Evolutionary conservation across 2,329 filamentous ascomycete species (phyloP).

Genomic region (Sarocladiaceae sp.): DNA sequence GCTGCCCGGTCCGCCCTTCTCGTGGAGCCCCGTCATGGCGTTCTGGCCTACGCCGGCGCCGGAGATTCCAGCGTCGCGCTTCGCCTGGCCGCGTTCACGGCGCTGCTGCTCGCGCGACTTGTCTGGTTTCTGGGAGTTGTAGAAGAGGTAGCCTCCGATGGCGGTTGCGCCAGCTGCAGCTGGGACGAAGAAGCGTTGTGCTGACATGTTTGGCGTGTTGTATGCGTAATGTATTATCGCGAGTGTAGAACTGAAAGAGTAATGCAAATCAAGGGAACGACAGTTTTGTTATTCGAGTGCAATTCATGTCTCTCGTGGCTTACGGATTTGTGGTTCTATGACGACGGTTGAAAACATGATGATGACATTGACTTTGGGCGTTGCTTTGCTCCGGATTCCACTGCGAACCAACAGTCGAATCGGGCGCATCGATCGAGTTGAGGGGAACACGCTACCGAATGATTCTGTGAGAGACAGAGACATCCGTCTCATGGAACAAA

Average conservation of each 20-base stretch:
- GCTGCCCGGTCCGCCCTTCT: constrained; percentile 17
- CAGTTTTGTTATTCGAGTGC: not conserved
- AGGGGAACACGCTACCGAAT: no score
- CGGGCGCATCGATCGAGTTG: no score
- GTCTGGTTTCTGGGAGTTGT: constrained; percentile 15
- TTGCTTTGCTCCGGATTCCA: not conserved
- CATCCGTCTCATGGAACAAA: no score
- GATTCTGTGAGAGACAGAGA: no score
- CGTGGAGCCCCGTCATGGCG: constrained; percentile 23
- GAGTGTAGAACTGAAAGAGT: not conserved
- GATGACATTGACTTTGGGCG: constrained; percentile 10
- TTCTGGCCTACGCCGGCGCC: constrained; percentile 27
- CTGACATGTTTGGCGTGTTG: not conserved
- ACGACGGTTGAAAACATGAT: constrained; percentile 8
- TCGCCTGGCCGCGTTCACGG: constrained; percentile 19
- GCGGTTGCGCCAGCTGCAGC: constrained; percentile 14
- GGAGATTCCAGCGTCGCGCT: constrained; percentile 23
- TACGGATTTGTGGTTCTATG: constrained; percentile 7
- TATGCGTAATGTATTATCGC: not conserved
- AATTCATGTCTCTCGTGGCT: not conserved
- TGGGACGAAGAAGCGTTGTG: constrained; percentile 10
- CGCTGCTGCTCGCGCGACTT: constrained; percentile 14
- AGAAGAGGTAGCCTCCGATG: constrained; percentile 18
- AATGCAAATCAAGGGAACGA: not conserved
- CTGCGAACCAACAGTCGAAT: no score